Conservation (phyloP, 192 early-diverging fungal species). For the Backusella luteola region DNA sequence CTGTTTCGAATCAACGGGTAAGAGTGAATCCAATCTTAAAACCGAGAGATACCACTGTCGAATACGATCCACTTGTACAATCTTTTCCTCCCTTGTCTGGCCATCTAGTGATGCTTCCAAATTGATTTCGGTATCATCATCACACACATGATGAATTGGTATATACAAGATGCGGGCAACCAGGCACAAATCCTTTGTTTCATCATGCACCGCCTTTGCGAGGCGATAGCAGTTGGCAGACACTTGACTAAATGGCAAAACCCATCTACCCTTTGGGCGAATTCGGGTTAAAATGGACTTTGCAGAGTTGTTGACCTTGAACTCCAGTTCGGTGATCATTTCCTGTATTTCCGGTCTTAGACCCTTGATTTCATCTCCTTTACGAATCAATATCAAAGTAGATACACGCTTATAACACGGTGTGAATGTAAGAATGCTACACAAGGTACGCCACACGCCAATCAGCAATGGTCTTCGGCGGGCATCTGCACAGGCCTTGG, state of each 20-base stretch:
- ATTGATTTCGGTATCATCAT: background rate
- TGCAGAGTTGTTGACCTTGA: background rate
- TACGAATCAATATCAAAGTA: background rate
- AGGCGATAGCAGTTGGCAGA: background rate
- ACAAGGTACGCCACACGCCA: conserved; percentile 16
- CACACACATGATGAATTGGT: background rate
- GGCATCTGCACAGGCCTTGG: background rate
- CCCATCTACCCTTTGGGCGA: background rate
- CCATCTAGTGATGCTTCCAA: background rate
- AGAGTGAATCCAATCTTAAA: conserved; percentile 1
- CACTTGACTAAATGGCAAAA: too few relatives aligned
- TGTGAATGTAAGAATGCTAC: background rate
- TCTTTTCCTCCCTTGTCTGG: background rate
- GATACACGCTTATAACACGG: conserved; percentile 8
- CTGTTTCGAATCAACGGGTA: background rate
- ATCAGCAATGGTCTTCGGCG: conserved; percentile 6
- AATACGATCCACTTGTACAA: background rate
- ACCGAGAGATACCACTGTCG: conserved; percentile 8
- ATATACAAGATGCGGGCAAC: background rate
- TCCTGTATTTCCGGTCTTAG: conserved; percentile 12
- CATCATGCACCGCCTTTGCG: background rate
- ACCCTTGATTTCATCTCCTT: background rate
- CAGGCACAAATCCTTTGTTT: background rate
- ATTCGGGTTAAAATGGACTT: background rate
- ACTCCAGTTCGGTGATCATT: background rate